Percentiles rank a stretch among this genome's conserved stretches.
These are phyloP conservation scores for Sarcodon sp. DNA, from an alignment of 768 basidiomycete genomes.

Conservation along the genomic window DNA sequence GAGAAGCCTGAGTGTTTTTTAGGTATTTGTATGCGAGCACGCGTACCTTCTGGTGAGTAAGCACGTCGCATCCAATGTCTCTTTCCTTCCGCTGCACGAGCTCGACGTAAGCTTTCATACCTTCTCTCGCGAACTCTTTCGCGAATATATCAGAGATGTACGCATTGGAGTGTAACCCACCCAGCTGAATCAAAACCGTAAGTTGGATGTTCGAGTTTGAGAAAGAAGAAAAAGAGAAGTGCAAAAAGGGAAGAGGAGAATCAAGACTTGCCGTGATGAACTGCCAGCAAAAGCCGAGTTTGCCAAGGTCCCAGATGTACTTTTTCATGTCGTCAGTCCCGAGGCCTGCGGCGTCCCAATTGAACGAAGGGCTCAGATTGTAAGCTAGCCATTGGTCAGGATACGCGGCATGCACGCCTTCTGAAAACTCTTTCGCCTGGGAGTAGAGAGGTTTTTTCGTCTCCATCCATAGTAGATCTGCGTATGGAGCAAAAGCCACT, in stretches of 20 bases:
- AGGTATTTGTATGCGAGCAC: background rate
- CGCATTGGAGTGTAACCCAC: slow-evolving; percentile 92
- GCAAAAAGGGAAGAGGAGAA: background rate
- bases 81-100: slow-evolving; percentile 86
- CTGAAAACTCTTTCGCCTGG: slow-evolving; percentile 88
- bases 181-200: slow-evolving; percentile 45
- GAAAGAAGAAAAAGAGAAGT: background rate
- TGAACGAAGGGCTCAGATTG: slow-evolving; percentile 90
- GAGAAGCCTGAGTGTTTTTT: too few relatives aligned
- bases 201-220: background rate
- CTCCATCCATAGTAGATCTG: slow-evolving; percentile 92
- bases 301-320: slow-evolving; percentile 89
- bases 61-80: slow-evolving; percentile 88
- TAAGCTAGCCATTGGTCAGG: slow-evolving; percentile 95
- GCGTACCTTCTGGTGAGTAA: slow-evolving; percentile 90
- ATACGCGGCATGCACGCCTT: slow-evolving; percentile 69
- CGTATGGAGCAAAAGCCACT: slow-evolving; percentile 88
- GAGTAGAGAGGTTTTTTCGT: slow-evolving; percentile 88
- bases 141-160: slow-evolving; percentile 95
- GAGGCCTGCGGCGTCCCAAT: slow-evolving; percentile 91
- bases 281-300: slow-evolving; percentile 96
- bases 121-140: slow-evolving; percentile 76
- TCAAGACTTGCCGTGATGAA: slow-evolving; percentile 80
- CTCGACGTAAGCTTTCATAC: slow-evolving; percentile 99
- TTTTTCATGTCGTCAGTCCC: slow-evolving; percentile 73